Base-by-base conservation (phyloP, 129 eudicot genomes). In the Ambrosia artemisiifolia region DNA sequence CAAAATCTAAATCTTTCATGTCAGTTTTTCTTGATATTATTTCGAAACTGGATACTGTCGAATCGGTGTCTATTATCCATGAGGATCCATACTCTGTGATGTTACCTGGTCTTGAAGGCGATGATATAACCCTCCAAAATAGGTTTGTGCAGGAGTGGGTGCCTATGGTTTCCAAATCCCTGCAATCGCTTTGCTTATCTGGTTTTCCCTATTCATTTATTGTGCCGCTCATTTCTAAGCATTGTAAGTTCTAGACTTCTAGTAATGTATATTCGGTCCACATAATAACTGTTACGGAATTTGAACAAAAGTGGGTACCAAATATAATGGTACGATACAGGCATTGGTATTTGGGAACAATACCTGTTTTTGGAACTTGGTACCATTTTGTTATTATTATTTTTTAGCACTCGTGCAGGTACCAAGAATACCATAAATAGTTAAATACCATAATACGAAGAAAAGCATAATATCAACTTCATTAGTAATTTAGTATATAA, bases 121-220 rank as follows among this genome's bases (percentile, higher is more conserved):
- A 34, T 13, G 8, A 63, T 63, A n/a, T 63, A 3, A 3, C 6
- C 28, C 14, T 63, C 49, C 2, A 18, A 0, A 32, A 64, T 9
- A n/a, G 1, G 7, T 64, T 64, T 42, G 49, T 19, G 8, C 11
- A 16, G 30, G 32, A 64, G 33, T 38, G 69, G 69, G 33, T 64
- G 49, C 69, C 49, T 64, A 64, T 49, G 50, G 69, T 36, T 64
- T 64, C 69, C 11, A 3, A 13, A 64, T 38, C 42, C 3, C 16
- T 64, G 51, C 17, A 64, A 64, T 64, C 69, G 48, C 32, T 64
- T 64, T 64, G 32, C 3, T 1, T 64, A n/a, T 64, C 33, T 10
- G 64, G 11, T 28, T 8, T 0, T 2, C 28, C n/a, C 28, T 5
- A 6, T 19, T 20, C 24, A 6, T 28, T 7, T 67, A 7, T 67